Base-by-base conservation (phyloP, 2,329 filamentous ascomycete species). In the Exophiala sp. region DNA sequence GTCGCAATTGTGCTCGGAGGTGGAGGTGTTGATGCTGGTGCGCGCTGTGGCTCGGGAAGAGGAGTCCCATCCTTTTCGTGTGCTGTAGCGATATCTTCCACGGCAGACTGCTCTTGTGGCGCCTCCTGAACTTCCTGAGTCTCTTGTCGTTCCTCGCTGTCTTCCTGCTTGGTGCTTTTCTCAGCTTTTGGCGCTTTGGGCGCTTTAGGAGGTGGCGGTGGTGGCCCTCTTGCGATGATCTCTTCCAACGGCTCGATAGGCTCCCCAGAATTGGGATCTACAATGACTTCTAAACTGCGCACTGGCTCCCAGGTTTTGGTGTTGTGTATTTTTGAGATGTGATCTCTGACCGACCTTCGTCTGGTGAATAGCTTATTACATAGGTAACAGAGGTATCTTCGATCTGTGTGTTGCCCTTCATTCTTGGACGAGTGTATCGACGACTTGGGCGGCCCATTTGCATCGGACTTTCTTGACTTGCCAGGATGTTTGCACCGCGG, bases 361-460 rank as follows among this genome's bases (percentile, higher is more conserved):
- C 62, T 52, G 2, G 62, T 64, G 32, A 64, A 64, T 14, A 64
- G 57, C 45, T 64, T 64, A 50, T 62, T 39, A 44, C 62, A 64
- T 18, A 64, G 50, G 40, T 64, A 64, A 42, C 62, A 64, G n/a
- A 64, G 57, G 39, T 62, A 64, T 50, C 62, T 52, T 18, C 57
- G 57, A 52, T 64, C 62, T 6, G 62, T 64, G 49, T 64, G 62
- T 39, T 64, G 62, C 4, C 62, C 62, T 57, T 64, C 62, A 38
- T 64, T 64, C 46, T 64, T 64, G 29, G 62, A 64, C 5, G 62
- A 64, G 43, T 64, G 62, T 18, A 62, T 42, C 9, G 57, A 53
- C 3, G 61, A 62, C 21, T 59, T 57, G 21, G 47, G 52, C 8
- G 42, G 48, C 14, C 21, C 44, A 24, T 55, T 49, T 11, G 57